These are phyloP conservation scores for Sugiyamaella novakii DNA, from an alignment of 1,139 yeast genomes.

Conservation along the genomic window DNA sequence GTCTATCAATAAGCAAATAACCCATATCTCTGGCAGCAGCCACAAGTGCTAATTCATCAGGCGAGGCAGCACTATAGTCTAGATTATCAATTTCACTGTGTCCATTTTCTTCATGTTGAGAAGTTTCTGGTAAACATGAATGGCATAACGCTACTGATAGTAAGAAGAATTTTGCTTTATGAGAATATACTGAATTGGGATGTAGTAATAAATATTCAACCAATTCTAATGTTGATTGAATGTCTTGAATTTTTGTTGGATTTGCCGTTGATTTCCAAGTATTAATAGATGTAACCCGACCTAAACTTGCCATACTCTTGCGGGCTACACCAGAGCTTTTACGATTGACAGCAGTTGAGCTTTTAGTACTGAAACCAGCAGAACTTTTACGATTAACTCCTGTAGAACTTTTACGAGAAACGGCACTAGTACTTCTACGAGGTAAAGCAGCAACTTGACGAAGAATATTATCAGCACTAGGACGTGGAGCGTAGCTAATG, in stretches of 20 bases:
- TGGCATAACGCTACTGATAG: slow-evolving; percentile 86
- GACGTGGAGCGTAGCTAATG: slow-evolving; percentile 25
- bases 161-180: slow-evolving; percentile 75
- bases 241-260: slow-evolving; percentile 40
- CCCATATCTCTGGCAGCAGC: slow-evolving; percentile 96
- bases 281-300: slow-evolving; percentile 31
- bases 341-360: slow-evolving; percentile 4
- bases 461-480: slow-evolving; percentile 38
- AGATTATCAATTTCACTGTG: slow-evolving; percentile 50
- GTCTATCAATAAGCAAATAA: slow-evolving; percentile 71
- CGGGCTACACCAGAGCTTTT: slow-evolving; percentile 34
- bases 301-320: slow-evolving; percentile 54
- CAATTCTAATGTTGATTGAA: slow-evolving; percentile 61
- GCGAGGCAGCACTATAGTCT: slow-evolving; percentile 89
- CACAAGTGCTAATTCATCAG: slow-evolving; percentile 92
- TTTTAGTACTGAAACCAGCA: slow-evolving; percentile 2
- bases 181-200: slow-evolving; percentile 71
- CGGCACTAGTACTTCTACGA: slow-evolving; percentile 34
- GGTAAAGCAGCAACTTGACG: slow-evolving; percentile 43
- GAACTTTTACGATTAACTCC: not conserved
- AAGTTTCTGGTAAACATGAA: slow-evolving; percentile 72
- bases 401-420: slow-evolving; percentile 17
- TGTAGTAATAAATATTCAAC: slow-evolving; percentile 67
- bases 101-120: slow-evolving; percentile 34
- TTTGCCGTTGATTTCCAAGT: slow-evolving; percentile 44